These are phyloP conservation scores for Ashbya aceris DNA, from an alignment of 1,139 yeast genomes.

Conservation along the genomic window DNA sequence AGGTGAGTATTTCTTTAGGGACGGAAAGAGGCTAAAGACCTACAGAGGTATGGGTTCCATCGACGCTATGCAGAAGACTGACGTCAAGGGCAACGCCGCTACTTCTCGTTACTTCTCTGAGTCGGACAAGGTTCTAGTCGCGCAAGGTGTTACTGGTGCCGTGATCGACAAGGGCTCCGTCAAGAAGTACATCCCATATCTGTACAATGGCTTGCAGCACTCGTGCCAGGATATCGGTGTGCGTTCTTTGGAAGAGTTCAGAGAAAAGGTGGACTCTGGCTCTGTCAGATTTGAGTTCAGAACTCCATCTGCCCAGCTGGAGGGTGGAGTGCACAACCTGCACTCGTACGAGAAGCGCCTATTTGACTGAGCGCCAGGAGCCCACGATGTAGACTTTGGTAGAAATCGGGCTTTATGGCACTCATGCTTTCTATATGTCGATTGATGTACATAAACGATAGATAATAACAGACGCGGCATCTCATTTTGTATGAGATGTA, in stretches of 20 bases:
- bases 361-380: constrained; percentile 50
- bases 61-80: constrained; percentile 97
- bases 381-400: too few species aligned
- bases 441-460: too few species aligned
- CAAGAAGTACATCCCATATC: constrained; percentile 86
- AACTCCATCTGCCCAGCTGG: constrained; percentile 97
- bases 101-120: constrained; percentile 97
- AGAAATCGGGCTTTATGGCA: too few species aligned
- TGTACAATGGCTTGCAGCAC: constrained; percentile 93
- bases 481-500: too few species aligned
- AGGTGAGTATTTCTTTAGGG: constrained; percentile 95
- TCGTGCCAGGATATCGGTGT: constrained; percentile 98
- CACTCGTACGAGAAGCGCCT: constrained; percentile 96
- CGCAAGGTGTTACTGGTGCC: constrained; percentile 98
- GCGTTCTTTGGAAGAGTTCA: constrained; percentile 53
- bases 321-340: constrained; percentile 96
- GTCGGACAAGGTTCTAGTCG: constrained; percentile 88
- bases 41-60: constrained; percentile 99
- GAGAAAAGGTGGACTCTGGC: constrained; percentile 55
- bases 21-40: constrained; percentile 93
- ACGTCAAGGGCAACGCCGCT: constrained; percentile 85
- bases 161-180: constrained; percentile 96
- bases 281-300: constrained; percentile 89
- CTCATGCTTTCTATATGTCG: too few species aligned
- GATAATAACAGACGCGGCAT: too few species aligned